Evolutionary conservation across 768 basidiomycete species (phyloP), one percentile per base, ranked within the genome.

Genomic region (Crepidotus variabilis): DNA sequence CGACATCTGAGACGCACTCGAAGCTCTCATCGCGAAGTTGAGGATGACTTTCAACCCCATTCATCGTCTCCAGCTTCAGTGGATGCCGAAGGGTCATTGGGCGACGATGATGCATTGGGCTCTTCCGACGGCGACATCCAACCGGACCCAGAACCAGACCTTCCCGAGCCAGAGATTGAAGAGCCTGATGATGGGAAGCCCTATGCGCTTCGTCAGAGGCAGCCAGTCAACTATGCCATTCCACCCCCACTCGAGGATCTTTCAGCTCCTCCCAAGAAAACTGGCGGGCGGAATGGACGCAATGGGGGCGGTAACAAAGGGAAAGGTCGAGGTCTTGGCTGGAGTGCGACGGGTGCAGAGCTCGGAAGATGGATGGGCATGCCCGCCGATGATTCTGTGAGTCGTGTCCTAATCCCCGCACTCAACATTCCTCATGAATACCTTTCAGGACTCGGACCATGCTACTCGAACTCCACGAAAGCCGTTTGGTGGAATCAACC

Each of bases 291-390:
- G n/a, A 65, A 65, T 46, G 74, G 75, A 28, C 28, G 28, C 4
- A 28, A 28, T 20, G 69, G 54, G 18, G 66, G 74, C 20, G 77
- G 71, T 51, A 59, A 62, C 57, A 70, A 64, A 1, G 69, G 67
- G 1, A 63, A 60, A 21, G 72, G 70, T 23, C 75, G 79, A 60
- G 79, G 78, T 9, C 79, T 84, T 14, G 88, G 90, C 3, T 91
- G 90, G 89, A 91, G 89, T 69, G 90, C 85, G 2, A 81, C 69
- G 55, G 90, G 91, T 21, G 86, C 89, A 0, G 90, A 92, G 71
- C 69, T 92, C 33, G 83, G 87, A 47, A 78, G 81, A 55, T 89
- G 86, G 84, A 87, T 92, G 83, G 87, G 87, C 8, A 83, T 88
- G 69, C 73, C 75, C 14, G 79, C 75, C 0, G 88, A 90, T 60